phyloP scores from a whole-genome alignment of 2,329 filamentous ascomycete genomes.

The Colletotrichum truncatum region DNA sequence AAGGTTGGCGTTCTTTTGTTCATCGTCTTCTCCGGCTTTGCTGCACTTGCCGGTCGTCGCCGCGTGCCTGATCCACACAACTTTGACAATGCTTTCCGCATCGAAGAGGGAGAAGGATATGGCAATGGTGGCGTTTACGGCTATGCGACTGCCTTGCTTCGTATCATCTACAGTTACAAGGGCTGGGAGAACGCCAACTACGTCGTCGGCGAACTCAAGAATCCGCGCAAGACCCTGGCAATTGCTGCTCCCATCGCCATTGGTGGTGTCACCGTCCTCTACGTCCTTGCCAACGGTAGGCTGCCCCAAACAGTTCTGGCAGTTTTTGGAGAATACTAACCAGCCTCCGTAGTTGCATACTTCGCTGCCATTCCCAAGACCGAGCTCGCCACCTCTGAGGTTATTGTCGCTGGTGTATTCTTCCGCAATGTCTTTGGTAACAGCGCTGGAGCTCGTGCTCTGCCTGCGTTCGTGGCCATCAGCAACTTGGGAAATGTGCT shows the following conservation, averaged over 20 bases:
- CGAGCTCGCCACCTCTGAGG: slow-evolving; percentile 65
- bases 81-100: slow-evolving; percentile 63
- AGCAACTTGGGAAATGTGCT: slow-evolving; percentile 71
- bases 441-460: slow-evolving; percentile 55
- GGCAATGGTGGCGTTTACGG: slow-evolving; percentile 59
- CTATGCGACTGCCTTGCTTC: slow-evolving; percentile 66
- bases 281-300: slow-evolving; percentile 66
- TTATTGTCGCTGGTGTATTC: slow-evolving; percentile 69
- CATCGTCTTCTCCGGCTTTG: slow-evolving; percentile 69
- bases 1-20: slow-evolving; percentile 68
- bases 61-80: slow-evolving; percentile 61
- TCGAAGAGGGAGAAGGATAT: slow-evolving; percentile 53
- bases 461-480: slow-evolving; percentile 67
- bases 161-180: slow-evolving; percentile 69
- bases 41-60: slow-evolving; percentile 60
- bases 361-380: slow-evolving; percentile 69
- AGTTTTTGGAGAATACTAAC: too few relatives aligned
- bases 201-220: slow-evolving; percentile 65
- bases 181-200: slow-evolving; percentile 74
- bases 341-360: slow-evolving; percentile 65
- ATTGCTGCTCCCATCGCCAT: slow-evolving; percentile 68
- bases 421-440: slow-evolving; percentile 70
- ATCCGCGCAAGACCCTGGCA: slow-evolving; percentile 61
- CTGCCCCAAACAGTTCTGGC: too few relatives aligned
- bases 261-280: slow-evolving; percentile 66